phyloP scores from a whole-genome alignment of 1,284 basidiomycete genomes.

The Earliella scabrosa region DNA sequence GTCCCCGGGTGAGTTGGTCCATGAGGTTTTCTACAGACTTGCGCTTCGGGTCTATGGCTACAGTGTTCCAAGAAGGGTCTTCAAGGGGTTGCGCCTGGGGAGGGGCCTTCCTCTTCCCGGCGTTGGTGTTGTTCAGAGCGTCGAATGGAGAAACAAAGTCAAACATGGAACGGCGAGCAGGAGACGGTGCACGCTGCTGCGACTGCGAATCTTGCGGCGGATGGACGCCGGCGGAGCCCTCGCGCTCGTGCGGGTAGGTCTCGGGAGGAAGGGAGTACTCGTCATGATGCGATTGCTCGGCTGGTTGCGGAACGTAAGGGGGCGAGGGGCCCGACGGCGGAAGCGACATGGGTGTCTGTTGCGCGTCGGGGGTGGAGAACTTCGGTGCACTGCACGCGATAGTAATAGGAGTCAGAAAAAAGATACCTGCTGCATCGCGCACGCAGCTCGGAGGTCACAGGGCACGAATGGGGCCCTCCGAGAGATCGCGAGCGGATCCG shows the following conservation, averaged over 20 bases:
- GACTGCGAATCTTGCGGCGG: slow-evolving; percentile 37
- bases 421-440: not conserved
- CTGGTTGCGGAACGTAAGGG: slow-evolving; percentile 41
- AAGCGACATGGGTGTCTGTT: slow-evolving; percentile 42
- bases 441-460: not conserved
- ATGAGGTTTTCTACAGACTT: slow-evolving; percentile 80
- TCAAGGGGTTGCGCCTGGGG: slow-evolving; percentile 51
- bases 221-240: slow-evolving; percentile 21
- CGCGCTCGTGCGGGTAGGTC: slow-evolving; percentile 46
- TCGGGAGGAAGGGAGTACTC: slow-evolving; percentile 44
- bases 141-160: slow-evolving; percentile 85
- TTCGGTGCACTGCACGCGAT: slow-evolving; percentile 47
- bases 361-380: slow-evolving; percentile 59
- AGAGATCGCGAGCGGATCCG: slow-evolving; percentile 1
- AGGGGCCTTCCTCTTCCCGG: slow-evolving; percentile 63
- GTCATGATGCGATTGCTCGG: slow-evolving; percentile 33
- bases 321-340: slow-evolving; percentile 50
- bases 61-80: slow-evolving; percentile 52
- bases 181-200: slow-evolving; percentile 60
- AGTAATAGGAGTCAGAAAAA: slow-evolving; percentile 9
- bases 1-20: slow-evolving; percentile 67
- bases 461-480: not conserved
- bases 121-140: slow-evolving; percentile 53
- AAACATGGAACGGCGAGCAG: slow-evolving; percentile 78
- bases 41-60: slow-evolving; percentile 66